A percentile compares a stretch with the other conserved stretches of the same genome.
These are phyloP conservation scores for Flueggea neowawraea DNA, from an alignment of 441 rosid species.

Conservation along the genomic window DNA sequence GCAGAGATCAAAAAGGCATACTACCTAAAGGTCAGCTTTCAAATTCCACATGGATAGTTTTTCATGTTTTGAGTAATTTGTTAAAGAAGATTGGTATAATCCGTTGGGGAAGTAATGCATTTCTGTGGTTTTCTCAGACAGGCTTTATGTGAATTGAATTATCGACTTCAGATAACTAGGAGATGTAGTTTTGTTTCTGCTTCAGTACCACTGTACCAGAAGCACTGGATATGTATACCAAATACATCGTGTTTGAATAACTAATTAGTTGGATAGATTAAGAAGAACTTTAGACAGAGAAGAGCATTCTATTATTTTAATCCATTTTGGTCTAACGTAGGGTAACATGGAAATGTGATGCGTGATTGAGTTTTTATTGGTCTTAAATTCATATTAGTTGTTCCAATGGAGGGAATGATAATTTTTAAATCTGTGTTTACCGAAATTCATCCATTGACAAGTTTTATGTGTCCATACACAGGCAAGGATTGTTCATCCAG, in stretches of 20 bases:
- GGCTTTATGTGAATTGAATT: neutral
- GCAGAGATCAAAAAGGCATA: conserved; percentile 96
- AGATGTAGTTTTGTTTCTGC: neutral
- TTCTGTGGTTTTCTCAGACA: neutral
- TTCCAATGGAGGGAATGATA: no score
- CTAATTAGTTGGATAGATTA: neutral
- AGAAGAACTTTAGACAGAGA: neutral
- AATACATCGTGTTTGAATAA: neutral
- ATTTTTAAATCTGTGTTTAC: no score
- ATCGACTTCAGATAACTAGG: neutral
- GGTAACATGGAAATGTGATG: no score
- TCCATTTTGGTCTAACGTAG: no score
- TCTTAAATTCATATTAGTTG: no score
- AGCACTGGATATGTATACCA: neutral
- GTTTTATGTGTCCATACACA: conserved; percentile 21
- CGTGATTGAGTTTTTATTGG: no score
- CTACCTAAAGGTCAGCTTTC: conserved; percentile 58
- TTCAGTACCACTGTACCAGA: neutral
- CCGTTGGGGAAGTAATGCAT: neutral
- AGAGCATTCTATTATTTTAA: no score
- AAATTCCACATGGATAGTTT: neutral
- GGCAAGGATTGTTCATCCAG: conserved; percentile 95
- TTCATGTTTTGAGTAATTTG: conserved; percentile 1
- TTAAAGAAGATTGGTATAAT: neutral
- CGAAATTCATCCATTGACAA: no score